Evolutionary conservation across 305 asterid species (phyloP), one percentile per base, ranked within the genome.

Genomic region (Fraxinus nigra): DNA sequence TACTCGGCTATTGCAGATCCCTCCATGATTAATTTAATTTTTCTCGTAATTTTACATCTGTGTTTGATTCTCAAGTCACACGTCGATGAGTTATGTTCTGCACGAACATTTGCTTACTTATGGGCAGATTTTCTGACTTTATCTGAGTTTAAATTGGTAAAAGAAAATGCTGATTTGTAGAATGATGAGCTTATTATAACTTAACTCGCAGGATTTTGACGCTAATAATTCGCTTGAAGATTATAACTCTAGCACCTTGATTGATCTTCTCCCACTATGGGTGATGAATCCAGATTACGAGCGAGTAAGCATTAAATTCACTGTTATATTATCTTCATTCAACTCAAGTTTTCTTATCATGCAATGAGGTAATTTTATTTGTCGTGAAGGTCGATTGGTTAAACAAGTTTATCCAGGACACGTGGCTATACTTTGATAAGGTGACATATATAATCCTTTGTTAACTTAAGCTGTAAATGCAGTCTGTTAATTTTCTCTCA

Each of bases 361-460:
- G 78, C 48, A 51, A 61, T 78, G 67, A 78, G 32, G 51, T 77
- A 24, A 51, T 37, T 51, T n/a, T 80, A 22, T 18, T 20, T 1
- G 20, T 22, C 22, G 26, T 84, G 86, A 85, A 93, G 98, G 95
- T 93, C 65, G 90, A 94, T 82, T 93, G 97, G 98, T 79, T 93
- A 67, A 94, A 94, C 95, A 87, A 85, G 81, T 79, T 89, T 73
- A 80, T 93, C 75, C 82, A 38, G 33, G 75, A 82, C 81, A 89
- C 85, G 84, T 93, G 97, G 97, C 97, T 97, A 0, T 87, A 86
- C 82, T 87, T 94, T 69, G 94, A 94, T 85, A 92, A 92, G 96
- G 98, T 93, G 83, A 33, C 32, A 18, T 28, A 8, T 75, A 18
- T 40, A 34, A 30, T 77, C 33, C 65, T 24, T 43, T 7, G 28